Evolutionary conservation across 2,329 filamentous ascomycete genomes (phyloP).

Genomic region (Pyricularia sp.): DNA sequence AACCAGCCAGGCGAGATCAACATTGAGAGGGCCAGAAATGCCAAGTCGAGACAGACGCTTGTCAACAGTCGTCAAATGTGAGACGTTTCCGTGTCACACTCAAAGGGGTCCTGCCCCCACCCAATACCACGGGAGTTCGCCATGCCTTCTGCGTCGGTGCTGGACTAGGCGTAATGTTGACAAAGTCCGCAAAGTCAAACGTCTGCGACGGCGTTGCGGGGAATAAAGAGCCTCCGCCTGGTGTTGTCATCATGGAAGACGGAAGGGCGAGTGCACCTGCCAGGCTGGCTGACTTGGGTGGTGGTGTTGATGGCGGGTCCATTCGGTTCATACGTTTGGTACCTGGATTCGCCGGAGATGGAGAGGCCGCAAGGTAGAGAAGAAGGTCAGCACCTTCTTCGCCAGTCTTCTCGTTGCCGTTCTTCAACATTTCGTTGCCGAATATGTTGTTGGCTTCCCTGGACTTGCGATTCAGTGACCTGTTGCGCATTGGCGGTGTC

Average conservation of each 20-base stretch:
- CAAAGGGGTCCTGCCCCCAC: constrained; percentile 37
- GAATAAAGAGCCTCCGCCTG: constrained; percentile 54
- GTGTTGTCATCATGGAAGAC: constrained; percentile 83
- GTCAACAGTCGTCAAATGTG: constrained; percentile 56
- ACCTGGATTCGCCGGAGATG: constrained; percentile 60
- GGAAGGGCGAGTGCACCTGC: constrained; percentile 38
- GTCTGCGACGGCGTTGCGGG: constrained; percentile 67
- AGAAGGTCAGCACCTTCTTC: constrained; percentile 74
- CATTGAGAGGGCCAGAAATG: neutral
- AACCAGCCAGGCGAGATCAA: neutral
- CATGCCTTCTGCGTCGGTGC: constrained; percentile 71
- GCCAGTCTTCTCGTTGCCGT: constrained; percentile 26
- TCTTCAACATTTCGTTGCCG: constrained; percentile 28
- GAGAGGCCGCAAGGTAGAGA: constrained; percentile 79
- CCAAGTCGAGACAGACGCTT: neutral
- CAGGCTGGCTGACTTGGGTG: constrained; percentile 51
- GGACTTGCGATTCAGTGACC: constrained; percentile 33
- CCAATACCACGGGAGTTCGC: constrained; percentile 56
- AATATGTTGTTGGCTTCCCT: constrained; percentile 35
- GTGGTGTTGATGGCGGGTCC: constrained; percentile 65
- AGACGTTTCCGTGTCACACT: constrained; percentile 62
- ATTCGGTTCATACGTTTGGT: constrained; percentile 38
- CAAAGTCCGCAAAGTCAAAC: constrained; percentile 93
- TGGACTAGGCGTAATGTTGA: constrained; percentile 93
- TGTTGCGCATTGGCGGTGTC: constrained; percentile 59